Evolutionary conservation across 2,329 filamentous ascomycete genomes (phyloP), one percentile per base, ranked within the genome.

Genomic region (Claviceps arundinis): DNA sequence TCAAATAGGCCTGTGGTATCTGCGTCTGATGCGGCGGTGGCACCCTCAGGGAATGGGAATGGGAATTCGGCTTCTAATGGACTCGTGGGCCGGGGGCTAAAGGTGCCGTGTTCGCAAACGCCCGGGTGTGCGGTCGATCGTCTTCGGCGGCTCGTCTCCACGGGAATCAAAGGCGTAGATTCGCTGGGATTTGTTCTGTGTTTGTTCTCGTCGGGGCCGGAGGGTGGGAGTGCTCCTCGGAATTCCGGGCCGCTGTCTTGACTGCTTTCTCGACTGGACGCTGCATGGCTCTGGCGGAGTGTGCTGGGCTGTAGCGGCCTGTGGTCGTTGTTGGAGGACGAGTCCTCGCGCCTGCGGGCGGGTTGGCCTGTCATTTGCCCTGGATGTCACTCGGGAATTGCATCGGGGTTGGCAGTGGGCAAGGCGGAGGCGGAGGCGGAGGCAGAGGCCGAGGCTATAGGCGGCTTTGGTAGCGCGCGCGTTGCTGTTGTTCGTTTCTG

Each of bases 41-140:
- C 51, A 57, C 65, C 61, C 56, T 64, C 60, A 47, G 59, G 60
- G 53, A 62, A 62, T 16, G 59, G 56, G 16, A 19, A 19, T 19
- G 19, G 19, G 19, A 9, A 45, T 45, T 22, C 42, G 13, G 64
- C 63, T 45, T 66, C 70, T 37, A 1, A 50, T n/a, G 75, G 73
- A 48, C 76, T 79, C 46, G 68, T 70, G 0, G 84, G 76, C 40
- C 81, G 72, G 1, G 86, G 84, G 44, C 86, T 89, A 62, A 90
- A 88, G 16, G 85, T 86, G 59, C 87, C 87, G 68, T 93, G 85
- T 60, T 77, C 75, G 70, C 83, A 88, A 50, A 66, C 64, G 19
- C 73, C 75, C 9, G 72, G 66, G 48, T 65, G 62, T 8, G 60
- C 51, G 38, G 56, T 60, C 24, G 57, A 56, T 45, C 57, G 58